A percentile compares a stretch with the other conserved stretches of the same genome.
Conservation (phyloP, 2,329 filamentous ascomycete species). For the Colletotrichum falcatum region DNA sequence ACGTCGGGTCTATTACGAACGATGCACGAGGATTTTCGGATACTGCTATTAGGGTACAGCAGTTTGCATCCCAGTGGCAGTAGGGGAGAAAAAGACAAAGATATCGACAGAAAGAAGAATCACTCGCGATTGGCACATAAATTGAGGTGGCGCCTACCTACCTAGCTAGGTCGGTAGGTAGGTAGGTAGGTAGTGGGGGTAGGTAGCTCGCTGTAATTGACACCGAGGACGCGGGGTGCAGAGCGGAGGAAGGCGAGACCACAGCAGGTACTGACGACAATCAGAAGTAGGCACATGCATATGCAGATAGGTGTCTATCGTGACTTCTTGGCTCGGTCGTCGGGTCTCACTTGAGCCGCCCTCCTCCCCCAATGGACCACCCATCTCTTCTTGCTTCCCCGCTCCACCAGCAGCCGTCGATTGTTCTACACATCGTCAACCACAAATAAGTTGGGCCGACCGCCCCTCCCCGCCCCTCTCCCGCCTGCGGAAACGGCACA, state of each 20-base stretch:
- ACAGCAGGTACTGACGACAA: no score
- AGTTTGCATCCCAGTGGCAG: no score
- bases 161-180: conserved; percentile 12
- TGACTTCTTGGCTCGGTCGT: conserved; percentile 20
- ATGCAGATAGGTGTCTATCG: neutral
- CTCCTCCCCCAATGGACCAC: conserved; percentile 9
- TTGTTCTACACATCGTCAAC: neutral
- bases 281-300: no score
- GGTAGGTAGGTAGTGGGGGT: neutral
- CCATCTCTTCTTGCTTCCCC: neutral
- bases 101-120: neutral
- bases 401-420: neutral
- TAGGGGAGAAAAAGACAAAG: no score
- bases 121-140: neutral
- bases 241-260: conserved; percentile 5
- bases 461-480: neutral
- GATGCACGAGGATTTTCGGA: neutral
- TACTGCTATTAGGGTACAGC: neutral
- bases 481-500: neutral
- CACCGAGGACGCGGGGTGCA: conserved; percentile 45
- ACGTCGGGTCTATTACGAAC: neutral
- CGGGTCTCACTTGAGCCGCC: conserved; percentile 35
- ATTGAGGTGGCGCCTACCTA: neutral
- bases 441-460: conserved; percentile 10
- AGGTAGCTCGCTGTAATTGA: conserved; percentile 47